A percentile compares a stretch with the other conserved stretches of the same genome.
Conservation (phyloP, 495 filamentous ascomycete species). For the Hypomontagnella monticulosa region DNA sequence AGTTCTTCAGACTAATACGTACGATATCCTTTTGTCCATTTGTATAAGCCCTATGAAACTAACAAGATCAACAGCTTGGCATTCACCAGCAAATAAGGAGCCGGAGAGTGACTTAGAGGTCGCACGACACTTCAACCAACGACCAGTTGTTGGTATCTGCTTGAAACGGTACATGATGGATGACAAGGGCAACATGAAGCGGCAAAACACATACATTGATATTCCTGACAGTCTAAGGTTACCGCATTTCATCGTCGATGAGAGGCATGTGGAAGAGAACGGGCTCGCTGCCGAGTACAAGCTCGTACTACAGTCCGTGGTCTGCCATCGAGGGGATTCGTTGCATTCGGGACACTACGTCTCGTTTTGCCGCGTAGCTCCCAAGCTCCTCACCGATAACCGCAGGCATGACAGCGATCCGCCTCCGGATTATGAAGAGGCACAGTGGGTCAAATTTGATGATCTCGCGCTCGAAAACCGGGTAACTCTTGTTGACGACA, state of each 20-base stretch:
- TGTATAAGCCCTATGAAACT: slow-evolving; percentile 41
- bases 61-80: slow-evolving; percentile 76
- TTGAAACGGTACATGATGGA: slow-evolving; percentile 88
- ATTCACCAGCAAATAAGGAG: slow-evolving; percentile 61
- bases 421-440: slow-evolving; percentile 64
- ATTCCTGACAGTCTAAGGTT: slow-evolving; percentile 89
- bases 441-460: slow-evolving; percentile 90
- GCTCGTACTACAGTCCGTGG: slow-evolving; percentile 83
- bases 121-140: slow-evolving; percentile 60
- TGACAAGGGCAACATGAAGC: slow-evolving; percentile 69
- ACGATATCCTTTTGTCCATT: slow-evolving; percentile 43
- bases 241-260: slow-evolving; percentile 90
- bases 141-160: slow-evolving; percentile 90
- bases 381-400: slow-evolving; percentile 63
- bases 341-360: slow-evolving; percentile 95
- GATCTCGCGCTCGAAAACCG: slow-evolving; percentile 72
- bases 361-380: slow-evolving; percentile 75
- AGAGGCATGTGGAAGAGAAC: slow-evolving; percentile 67
- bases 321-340: slow-evolving; percentile 90
- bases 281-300: slow-evolving; percentile 72
- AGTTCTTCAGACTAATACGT: slow-evolving; percentile 93
- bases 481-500: slow-evolving; percentile 79
- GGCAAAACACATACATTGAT: slow-evolving; percentile 84
- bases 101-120: slow-evolving; percentile 59
- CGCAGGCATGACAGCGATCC: slow-evolving; percentile 61